Evolutionary conservation across 2,329 filamentous ascomycete genomes (phyloP).

Genomic region (Pezicula radicicola): DNA sequence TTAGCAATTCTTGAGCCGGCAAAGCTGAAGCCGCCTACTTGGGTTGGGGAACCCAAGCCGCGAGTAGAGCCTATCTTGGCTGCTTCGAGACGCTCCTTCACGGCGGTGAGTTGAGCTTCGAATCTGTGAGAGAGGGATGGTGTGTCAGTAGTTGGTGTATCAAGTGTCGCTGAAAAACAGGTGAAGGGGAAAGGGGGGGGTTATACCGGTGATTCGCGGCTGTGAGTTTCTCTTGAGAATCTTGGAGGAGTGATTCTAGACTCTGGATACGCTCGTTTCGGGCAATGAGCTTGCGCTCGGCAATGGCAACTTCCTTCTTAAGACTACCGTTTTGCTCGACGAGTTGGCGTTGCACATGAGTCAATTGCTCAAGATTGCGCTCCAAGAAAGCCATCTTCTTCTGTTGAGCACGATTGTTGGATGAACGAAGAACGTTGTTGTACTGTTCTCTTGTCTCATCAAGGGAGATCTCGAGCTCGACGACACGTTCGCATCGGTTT

Average conservation of each 20-base stretch:
- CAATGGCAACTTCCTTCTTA: conserved; percentile 99
- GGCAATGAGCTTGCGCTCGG: conserved; percentile 93
- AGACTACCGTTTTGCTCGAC: conserved; percentile 96
- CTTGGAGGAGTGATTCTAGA: conserved; percentile 86
- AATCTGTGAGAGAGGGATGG: conserved; percentile 57
- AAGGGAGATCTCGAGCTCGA: conserved; percentile 95
- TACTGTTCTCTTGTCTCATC: conserved; percentile 98
- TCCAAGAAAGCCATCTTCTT: conserved; percentile 99
- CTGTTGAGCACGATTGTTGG: conserved; percentile 97
- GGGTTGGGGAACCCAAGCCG: conserved; percentile 65
- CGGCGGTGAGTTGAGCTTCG: conserved; percentile 91
- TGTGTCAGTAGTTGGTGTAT: conserved; percentile 11
- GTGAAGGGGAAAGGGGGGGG: conserved; percentile 31
- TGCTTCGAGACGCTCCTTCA: conserved; percentile 95
- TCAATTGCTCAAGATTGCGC: conserved; percentile 95
- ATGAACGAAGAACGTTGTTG: conserved; percentile 94
- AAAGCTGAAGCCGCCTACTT: conserved; percentile 68
- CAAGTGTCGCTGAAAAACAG: conserved; percentile 4
- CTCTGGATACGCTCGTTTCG: conserved; percentile 96
- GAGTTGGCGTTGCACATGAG: conserved; percentile 93
- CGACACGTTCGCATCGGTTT: conserved; percentile 95
- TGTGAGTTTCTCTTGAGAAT: conserved; percentile 97
- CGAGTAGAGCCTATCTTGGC: conserved; percentile 90
- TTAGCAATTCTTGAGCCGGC: conserved; percentile 67
- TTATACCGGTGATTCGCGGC: conserved; percentile 91